phyloP scores from a whole-genome alignment of 2,329 filamentous ascomycete genomes.

The Exophiala calicioides region DNA sequence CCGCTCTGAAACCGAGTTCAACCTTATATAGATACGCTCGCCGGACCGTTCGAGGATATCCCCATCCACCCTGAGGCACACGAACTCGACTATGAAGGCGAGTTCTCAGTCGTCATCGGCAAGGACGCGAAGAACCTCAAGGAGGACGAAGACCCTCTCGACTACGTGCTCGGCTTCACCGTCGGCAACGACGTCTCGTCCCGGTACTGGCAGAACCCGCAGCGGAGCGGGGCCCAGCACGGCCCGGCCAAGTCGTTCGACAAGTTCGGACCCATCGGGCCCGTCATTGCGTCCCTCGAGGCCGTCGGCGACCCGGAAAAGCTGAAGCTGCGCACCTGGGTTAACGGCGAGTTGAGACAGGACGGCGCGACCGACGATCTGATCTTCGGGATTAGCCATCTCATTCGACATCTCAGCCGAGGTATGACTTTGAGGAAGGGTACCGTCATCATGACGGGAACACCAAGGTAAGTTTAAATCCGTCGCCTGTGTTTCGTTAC shows the following conservation, averaged over 20 bases:
- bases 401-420: constrained; percentile 38
- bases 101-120: constrained; percentile 50
- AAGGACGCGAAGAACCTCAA: constrained; percentile 54
- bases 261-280: constrained; percentile 57
- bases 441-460: constrained; percentile 45
- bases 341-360: constrained; percentile 43
- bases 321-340: constrained; percentile 35
- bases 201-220: constrained; percentile 35
- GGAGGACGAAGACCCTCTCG: constrained; percentile 39
- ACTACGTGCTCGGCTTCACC: constrained; percentile 44
- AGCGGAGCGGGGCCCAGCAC: constrained; percentile 13
- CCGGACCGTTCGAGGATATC: constrained; percentile 37
- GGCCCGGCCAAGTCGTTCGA: constrained; percentile 52
- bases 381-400: constrained; percentile 41
- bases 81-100: constrained; percentile 24
- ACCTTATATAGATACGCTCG: constrained; percentile 25
- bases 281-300: constrained; percentile 45
- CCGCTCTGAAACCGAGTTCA: neutral
- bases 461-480: constrained; percentile 32
- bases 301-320: constrained; percentile 35
- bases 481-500: neutral
- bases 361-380: constrained; percentile 39
- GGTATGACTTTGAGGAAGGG: constrained; percentile 41
- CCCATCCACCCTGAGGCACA: constrained; percentile 42
- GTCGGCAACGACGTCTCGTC: constrained; percentile 42